A percentile compares a stretch with the other conserved stretches of the same genome.
phyloP scores from a whole-genome alignment of 116 monocot genomes.

The Thalassia testudinum region DNA sequence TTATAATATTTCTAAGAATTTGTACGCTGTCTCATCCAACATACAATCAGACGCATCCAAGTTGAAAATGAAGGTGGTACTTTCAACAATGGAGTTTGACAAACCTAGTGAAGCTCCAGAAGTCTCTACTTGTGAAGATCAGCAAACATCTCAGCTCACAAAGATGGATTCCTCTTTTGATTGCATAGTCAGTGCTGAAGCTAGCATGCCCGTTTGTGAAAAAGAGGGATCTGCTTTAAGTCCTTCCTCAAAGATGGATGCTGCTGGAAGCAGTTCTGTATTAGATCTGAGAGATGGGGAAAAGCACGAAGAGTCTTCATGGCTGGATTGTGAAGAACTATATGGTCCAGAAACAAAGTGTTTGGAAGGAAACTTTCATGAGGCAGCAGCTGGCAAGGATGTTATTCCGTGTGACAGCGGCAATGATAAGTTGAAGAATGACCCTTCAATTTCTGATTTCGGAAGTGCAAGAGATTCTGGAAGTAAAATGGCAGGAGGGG shows the following conservation, averaged over 20 bases:
- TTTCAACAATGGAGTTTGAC: background rate
- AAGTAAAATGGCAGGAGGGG: constrained; percentile 4
- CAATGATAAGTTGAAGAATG: constrained; percentile 5
- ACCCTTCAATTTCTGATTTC: background rate
- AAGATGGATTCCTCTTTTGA: too few species aligned
- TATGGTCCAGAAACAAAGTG: constrained; percentile 17
- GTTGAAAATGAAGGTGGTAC: constrained; percentile 8
- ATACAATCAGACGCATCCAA: constrained; percentile 13
- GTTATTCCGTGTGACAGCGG: constrained; percentile 1
- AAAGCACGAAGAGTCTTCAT: constrained; percentile 7
- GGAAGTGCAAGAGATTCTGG: constrained; percentile 1
- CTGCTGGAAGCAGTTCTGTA: background rate
- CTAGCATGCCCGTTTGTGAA: too few species aligned
- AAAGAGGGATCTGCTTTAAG: too few species aligned
- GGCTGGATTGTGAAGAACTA: constrained; percentile 11
- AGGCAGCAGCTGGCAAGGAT: background rate
- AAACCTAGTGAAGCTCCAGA: background rate
- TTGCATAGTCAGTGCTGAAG: too few species aligned
- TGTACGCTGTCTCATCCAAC: too few species aligned
- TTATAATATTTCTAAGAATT: too few species aligned
- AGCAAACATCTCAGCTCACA: too few species aligned
- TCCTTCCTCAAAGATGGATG: too few species aligned
- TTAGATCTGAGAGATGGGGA: constrained; percentile 12
- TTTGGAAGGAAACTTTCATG: constrained; percentile 1
- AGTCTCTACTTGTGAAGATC: too few species aligned